Percentiles rank a stretch among this genome's conserved stretches.
phyloP scores from a whole-genome alignment of 768 basidiomycete genomes.

The Dacryopinax primogenitus region DNA sequence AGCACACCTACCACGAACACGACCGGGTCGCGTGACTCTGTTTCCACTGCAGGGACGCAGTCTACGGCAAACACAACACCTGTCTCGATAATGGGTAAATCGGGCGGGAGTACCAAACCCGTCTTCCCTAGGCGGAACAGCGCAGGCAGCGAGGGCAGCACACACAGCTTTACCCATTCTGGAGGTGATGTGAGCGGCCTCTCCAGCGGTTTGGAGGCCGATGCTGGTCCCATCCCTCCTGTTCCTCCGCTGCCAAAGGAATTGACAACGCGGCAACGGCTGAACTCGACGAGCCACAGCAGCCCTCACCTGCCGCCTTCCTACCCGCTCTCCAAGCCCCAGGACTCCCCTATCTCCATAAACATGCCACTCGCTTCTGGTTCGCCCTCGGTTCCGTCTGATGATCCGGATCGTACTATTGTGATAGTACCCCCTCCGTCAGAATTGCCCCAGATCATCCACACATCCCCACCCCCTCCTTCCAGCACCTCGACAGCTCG shows the following conservation, averaged over 20 bases:
- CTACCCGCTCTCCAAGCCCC: conserved; percentile 35
- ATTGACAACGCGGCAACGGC: conserved; percentile 27
- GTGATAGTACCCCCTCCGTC: background rate
- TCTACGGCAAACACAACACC: background rate
- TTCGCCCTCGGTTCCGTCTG: conserved; percentile 23
- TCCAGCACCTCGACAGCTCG: background rate
- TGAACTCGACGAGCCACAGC: conserved; percentile 49
- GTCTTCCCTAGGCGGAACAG: conserved; percentile 52
- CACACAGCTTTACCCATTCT: conserved; percentile 38
- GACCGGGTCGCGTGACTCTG: conserved; percentile 70
- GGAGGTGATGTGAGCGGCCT: conserved; percentile 34
- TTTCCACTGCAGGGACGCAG: conserved; percentile 36
- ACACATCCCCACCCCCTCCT: conserved; percentile 1
- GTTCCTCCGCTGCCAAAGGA: conserved; percentile 90
- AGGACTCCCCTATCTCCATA: conserved; percentile 11
- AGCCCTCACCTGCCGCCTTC: conserved; percentile 49
- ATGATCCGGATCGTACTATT: conserved; percentile 38
- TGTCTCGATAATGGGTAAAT: background rate
- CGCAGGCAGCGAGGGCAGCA: conserved; percentile 54
- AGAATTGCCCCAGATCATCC: background rate
- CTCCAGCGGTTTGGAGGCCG: background rate
- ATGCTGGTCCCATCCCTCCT: conserved; percentile 67
- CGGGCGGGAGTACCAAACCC: background rate
- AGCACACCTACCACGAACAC: conserved; percentile 49
- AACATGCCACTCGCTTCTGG: background rate